phyloP scores from a whole-genome alignment of 805 yeast species.

The Hanseniaspora mollemarum region DNA sequence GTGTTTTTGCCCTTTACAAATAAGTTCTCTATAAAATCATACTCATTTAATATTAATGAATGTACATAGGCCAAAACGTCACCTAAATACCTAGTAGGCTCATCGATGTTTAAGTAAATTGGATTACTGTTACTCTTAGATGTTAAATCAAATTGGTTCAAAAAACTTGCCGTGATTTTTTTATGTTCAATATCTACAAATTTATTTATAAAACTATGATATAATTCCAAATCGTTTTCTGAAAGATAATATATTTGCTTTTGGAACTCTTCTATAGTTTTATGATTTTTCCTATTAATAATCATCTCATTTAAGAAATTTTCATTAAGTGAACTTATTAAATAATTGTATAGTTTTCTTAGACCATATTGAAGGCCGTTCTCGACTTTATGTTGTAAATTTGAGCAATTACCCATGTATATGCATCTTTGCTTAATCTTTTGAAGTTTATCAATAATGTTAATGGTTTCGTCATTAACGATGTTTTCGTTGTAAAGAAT shows the following conservation, averaged over 20 bases:
- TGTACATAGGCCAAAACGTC: slow-evolving; percentile 84
- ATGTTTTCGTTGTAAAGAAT: slow-evolving; percentile 34
- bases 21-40: slow-evolving; percentile 57
- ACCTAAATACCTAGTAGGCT: slow-evolving; percentile 71
- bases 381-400: slow-evolving; percentile 50
- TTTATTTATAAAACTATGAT: slow-evolving; percentile 48
- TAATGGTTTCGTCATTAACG: slow-evolving; percentile 45
- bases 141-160: slow-evolving; percentile 38
- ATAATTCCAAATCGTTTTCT: slow-evolving; percentile 36
- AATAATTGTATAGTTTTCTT: slow-evolving; percentile 40
- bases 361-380: slow-evolving; percentile 42
- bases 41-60: slow-evolving; percentile 73
- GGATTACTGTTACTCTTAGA: slow-evolving; percentile 33
- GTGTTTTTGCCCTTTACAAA: slow-evolving; percentile 28
- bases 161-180: slow-evolving; percentile 53
- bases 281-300: slow-evolving; percentile 18
- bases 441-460: slow-evolving; percentile 49
- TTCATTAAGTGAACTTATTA: slow-evolving; percentile 29
- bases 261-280: slow-evolving; percentile 25
- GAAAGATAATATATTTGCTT: slow-evolving; percentile 29
- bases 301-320: slow-evolving; percentile 18
- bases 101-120: slow-evolving; percentile 57
- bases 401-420: slow-evolving; percentile 56
- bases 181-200: slow-evolving; percentile 63
- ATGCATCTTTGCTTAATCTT: slow-evolving; percentile 56